phyloP scores from a whole-genome alignment of 495 filamentous ascomycete genomes.

The Trypethelium eluteriae region DNA sequence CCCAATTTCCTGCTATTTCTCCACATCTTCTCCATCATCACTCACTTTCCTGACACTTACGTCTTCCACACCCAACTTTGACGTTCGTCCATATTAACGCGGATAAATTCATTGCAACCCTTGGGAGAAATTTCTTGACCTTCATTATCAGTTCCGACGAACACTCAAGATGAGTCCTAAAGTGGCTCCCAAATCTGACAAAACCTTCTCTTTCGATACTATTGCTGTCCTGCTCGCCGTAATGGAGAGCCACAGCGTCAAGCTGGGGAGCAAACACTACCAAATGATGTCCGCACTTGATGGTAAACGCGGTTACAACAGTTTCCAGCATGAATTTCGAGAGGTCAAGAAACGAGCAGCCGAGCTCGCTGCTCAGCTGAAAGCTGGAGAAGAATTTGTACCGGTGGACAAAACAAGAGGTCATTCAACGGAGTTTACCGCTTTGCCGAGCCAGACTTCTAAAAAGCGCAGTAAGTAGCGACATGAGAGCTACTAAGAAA shows the following conservation, averaged over 20 bases:
- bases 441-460: too few relatives aligned
- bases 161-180: background rate
- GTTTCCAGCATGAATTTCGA: conserved; percentile 15
- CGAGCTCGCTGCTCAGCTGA: background rate
- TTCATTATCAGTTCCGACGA: too few relatives aligned
- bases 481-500: background rate
- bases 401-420: background rate
- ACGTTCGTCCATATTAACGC: background rate
- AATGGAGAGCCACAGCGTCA: background rate
- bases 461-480: too few relatives aligned
- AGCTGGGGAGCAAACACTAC: conserved; percentile 2
- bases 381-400: background rate
- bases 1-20: background rate
- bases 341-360: conserved; percentile 13
- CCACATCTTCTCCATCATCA: background rate
- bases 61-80: background rate
- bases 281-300: conserved; percentile 13
- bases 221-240: conserved; percentile 12
- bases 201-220: conserved; percentile 15
- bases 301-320: background rate
- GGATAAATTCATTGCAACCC: too few relatives aligned
- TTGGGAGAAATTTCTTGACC: too few relatives aligned
- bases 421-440: background rate
- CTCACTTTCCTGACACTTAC: background rate
- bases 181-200: background rate